Evolutionary conservation across 352 stramenopile genomes (phyloP).

Genomic region (Phytophthora sojae): DNA sequence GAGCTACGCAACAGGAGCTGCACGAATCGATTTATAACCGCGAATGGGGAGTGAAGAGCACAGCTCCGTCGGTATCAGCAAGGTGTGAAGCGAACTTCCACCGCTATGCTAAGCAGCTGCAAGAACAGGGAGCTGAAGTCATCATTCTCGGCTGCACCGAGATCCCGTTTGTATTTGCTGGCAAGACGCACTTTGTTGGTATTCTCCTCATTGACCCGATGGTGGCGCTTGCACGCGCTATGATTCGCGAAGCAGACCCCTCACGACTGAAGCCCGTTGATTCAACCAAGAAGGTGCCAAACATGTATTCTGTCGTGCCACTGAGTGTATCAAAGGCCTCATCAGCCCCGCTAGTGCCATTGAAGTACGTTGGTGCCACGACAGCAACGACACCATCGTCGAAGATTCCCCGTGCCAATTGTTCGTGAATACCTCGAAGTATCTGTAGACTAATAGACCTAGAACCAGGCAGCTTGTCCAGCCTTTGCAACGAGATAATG

Average conservation of each 20-base stretch:
- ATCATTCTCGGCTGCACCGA: constrained; percentile 84
- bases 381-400: constrained; percentile 2
- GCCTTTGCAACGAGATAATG: constrained; percentile 1
- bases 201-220: constrained; percentile 76
- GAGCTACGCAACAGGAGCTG: constrained; percentile 59
- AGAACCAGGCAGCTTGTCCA: constrained; percentile 3
- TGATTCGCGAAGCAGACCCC: constrained; percentile 72
- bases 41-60: constrained; percentile 81
- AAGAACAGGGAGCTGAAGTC: constrained; percentile 57
- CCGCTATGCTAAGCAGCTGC: constrained; percentile 57
- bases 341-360: not conserved
- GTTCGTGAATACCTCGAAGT: constrained; percentile 4
- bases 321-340: constrained; percentile 1
- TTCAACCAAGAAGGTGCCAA: constrained; percentile 11
- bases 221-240: constrained; percentile 72
- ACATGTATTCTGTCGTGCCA: constrained; percentile 16
- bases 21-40: constrained; percentile 82
- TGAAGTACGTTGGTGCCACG: constrained; percentile 4
- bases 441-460: constrained; percentile 23
- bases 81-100: constrained; percentile 69
- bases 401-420: constrained; percentile 2
- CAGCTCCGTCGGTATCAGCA: constrained; percentile 58
- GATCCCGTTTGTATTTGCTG: constrained; percentile 78
- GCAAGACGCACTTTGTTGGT: constrained; percentile 49
- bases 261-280: constrained; percentile 48